These are phyloP conservation scores for Aspergillus spinulosporus DNA, from an alignment of 2,329 filamentous ascomycete species.

Conservation along the genomic window DNA sequence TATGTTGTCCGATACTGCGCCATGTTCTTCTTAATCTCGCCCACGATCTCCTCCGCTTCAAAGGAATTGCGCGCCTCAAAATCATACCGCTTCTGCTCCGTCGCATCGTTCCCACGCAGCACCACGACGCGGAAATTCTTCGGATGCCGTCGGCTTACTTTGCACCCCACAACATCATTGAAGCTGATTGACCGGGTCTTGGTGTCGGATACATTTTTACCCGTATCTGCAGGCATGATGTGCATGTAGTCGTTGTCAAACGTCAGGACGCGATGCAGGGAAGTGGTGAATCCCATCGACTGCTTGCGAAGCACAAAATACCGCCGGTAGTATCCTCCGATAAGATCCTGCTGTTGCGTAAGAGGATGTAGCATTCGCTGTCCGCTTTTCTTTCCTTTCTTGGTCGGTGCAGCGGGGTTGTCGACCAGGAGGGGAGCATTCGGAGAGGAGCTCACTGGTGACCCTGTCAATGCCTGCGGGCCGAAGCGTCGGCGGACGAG, in stretches of 20 bases:
- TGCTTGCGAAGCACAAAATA: constrained; percentile 66
- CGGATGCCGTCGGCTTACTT: constrained; percentile 64
- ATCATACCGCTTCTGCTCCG: constrained; percentile 66
- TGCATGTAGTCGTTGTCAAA: constrained; percentile 68
- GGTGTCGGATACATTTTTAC: constrained; percentile 54
- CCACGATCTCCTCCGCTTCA: constrained; percentile 63
- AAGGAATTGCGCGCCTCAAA: constrained; percentile 60
- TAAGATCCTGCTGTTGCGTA: constrained; percentile 49
- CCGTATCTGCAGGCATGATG: constrained; percentile 59
- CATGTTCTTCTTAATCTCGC: constrained; percentile 63
- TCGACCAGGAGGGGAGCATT: constrained; percentile 64
- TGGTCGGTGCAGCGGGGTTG: constrained; percentile 33
- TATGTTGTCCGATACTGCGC: constrained; percentile 43
- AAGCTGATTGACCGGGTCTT: constrained; percentile 65
- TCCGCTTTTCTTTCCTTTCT: constrained; percentile 46
- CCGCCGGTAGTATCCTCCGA: constrained; percentile 57
- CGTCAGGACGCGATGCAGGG: constrained; percentile 60
- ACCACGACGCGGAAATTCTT: constrained; percentile 64
- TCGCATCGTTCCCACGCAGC: constrained; percentile 60
- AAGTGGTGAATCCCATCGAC: constrained; percentile 63
- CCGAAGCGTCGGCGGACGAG: constrained; percentile 63
- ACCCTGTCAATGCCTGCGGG: constrained; percentile 57
- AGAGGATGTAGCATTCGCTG: constrained; percentile 48
- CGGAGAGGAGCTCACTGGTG: constrained; percentile 62
- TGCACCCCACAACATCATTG: constrained; percentile 63